Evolutionary conservation across 2,329 filamentous ascomycete genomes (phyloP).

Genomic region (Aureobasidium sp.): DNA sequence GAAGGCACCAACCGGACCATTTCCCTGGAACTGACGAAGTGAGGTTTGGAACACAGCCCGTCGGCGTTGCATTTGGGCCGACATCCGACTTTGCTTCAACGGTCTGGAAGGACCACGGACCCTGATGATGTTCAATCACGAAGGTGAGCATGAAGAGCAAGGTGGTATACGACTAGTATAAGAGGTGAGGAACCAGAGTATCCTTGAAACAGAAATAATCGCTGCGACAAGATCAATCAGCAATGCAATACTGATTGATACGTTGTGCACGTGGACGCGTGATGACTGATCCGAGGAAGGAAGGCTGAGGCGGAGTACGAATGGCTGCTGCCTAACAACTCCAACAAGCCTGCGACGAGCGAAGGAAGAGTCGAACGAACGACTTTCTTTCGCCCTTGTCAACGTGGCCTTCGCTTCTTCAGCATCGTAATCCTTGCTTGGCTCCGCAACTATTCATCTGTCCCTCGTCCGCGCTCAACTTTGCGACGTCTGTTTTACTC

Average conservation of each 20-base stretch:
- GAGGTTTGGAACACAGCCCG: background rate
- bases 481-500: slow-evolving; percentile 1
- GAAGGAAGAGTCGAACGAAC: background rate
- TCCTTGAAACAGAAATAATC: background rate
- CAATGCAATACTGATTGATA: background rate
- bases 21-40: background rate
- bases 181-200: background rate
- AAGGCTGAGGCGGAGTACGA: slow-evolving; percentile 9
- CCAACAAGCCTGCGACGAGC: background rate
- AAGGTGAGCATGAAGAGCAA: background rate
- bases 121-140: background rate
- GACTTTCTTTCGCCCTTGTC: background rate
- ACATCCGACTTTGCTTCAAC: background rate
- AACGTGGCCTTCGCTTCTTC: slow-evolving; percentile 9
- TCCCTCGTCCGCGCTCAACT: background rate
- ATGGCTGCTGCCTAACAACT: background rate
- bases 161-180: background rate
- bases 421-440: slow-evolving; percentile 7
- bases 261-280: slow-evolving; percentile 4
- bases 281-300: background rate
- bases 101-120: slow-evolving; percentile 6
- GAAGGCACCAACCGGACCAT: background rate
- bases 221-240: background rate
- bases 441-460: slow-evolving; percentile 5
- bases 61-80: background rate